Evolutionary conservation across 371 early-diverging fungal genomes (phyloP).

Genomic region (Mucor piriformis): DNA sequence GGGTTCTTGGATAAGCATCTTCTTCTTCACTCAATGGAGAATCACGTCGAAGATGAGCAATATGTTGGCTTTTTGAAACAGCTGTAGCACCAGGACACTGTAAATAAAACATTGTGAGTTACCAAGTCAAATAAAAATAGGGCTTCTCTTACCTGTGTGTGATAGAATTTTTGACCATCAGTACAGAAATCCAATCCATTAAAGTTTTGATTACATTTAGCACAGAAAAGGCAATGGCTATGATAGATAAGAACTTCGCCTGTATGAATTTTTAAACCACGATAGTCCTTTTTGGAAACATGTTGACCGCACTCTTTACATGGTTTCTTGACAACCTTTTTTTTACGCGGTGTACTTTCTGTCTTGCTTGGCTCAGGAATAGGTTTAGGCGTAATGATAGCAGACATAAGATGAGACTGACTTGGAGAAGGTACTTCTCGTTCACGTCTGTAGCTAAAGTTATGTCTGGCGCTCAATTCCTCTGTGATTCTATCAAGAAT

Average conservation of each 20-base stretch:
- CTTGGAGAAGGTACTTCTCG: not conserved
- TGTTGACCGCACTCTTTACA: constrained; percentile 29
- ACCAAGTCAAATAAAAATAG: no score
- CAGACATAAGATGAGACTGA: no score
- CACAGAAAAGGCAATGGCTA: constrained; percentile 21
- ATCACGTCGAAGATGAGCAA: not conserved
- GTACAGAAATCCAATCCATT: constrained; percentile 41
- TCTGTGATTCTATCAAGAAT: not conserved
- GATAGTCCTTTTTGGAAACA: constrained; percentile 31
- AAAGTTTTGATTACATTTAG: constrained; percentile 24
- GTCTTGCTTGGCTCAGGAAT: not conserved
- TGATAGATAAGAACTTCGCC: constrained; percentile 24
- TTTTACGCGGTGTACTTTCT: constrained; percentile 16
- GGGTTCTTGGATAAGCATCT: constrained; percentile 22
- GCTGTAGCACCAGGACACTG: constrained; percentile 1
- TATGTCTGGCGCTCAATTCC: not conserved
- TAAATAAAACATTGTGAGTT: no score
- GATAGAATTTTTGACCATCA: constrained; percentile 47
- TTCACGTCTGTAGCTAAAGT: not conserved
- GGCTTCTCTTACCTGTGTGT: constrained; percentile 43
- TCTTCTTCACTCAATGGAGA: constrained; percentile 26
- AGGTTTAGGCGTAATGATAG: not conserved
- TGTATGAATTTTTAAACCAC: constrained; percentile 20
- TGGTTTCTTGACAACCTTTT: constrained; percentile 18
- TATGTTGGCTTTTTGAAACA: not conserved